Percentiles rank a stretch among this genome's conserved stretches.
Conservation (phyloP, 23 red algal species). For the Gracilaria gracilis region DNA sequence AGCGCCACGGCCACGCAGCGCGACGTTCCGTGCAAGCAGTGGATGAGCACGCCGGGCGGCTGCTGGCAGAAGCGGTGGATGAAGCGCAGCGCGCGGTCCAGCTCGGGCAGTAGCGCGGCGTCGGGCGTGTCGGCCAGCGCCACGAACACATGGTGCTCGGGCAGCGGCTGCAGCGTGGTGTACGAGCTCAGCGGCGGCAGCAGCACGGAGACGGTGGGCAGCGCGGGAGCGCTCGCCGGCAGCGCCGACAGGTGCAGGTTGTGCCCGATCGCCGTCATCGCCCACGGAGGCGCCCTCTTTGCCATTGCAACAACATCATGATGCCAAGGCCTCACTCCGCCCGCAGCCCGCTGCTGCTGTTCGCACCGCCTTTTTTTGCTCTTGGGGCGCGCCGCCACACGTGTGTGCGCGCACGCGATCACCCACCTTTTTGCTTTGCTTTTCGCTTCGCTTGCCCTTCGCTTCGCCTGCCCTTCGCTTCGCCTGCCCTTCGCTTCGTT, state of each 20-base stretch:
- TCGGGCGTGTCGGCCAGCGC: slow-evolving; percentile 7
- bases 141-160: slow-evolving; percentile 31
- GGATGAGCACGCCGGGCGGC: slow-evolving; percentile 21
- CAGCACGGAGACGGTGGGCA: slow-evolving; percentile 39
- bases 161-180: slow-evolving; percentile 3
- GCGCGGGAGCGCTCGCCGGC: neutral
- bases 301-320: too few species aligned
- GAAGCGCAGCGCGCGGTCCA: slow-evolving; percentile 32
- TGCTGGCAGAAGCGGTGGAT: slow-evolving; percentile 22
- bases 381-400: too few species aligned
- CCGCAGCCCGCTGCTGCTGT: neutral
- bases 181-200: neutral
- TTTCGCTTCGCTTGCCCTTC: too few species aligned
- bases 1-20: slow-evolving; percentile 19
- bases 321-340: too few species aligned
- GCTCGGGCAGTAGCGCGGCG: slow-evolving; percentile 17
- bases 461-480: too few species aligned
- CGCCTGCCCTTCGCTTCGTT: too few species aligned
- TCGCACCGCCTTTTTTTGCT: too few species aligned
- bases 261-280: slow-evolving; percentile 6
- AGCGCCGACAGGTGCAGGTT: slow-evolving; percentile 44
- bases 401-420: too few species aligned
- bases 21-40: slow-evolving; percentile 37
- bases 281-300: too few species aligned
- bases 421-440: too few species aligned